Evolutionary conservation across 2,329 filamentous ascomycete genomes (phyloP).

Genomic region (Moelleriella libera): DNA sequence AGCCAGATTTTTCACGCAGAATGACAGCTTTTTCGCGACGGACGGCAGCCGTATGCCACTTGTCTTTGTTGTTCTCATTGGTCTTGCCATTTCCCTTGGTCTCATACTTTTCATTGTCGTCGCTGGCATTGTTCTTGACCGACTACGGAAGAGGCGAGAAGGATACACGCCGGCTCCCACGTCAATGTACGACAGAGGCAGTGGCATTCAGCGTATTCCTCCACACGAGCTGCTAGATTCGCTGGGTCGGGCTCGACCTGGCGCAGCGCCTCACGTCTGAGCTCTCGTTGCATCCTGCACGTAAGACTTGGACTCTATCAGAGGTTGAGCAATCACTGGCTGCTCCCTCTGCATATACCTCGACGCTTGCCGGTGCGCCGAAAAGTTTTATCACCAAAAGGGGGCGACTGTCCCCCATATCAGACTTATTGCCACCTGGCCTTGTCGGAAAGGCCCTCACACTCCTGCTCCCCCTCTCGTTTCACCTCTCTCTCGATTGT

Average conservation of each 20-base stretch:
- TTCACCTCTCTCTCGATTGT: too few species aligned
- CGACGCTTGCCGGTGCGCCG: too few species aligned
- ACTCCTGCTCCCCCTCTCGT: too few species aligned
- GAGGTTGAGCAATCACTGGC: too few species aligned
- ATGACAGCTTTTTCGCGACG: conserved; percentile 58
- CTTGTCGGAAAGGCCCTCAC: too few species aligned
- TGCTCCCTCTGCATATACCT: too few species aligned
- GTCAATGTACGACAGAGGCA: conserved; percentile 44
- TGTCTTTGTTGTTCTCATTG: conserved; percentile 69
- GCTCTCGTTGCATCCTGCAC: too few species aligned
- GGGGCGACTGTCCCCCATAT: too few species aligned
- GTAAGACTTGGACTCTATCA: too few species aligned
- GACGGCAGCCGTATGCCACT: conserved; percentile 47
- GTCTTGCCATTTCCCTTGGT: conserved; percentile 62
- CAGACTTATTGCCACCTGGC: too few species aligned
- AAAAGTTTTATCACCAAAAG: too few species aligned
- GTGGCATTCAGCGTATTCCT: conserved; percentile 44
- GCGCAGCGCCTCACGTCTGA: conserved; percentile 35
- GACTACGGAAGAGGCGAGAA: conserved; percentile 61
- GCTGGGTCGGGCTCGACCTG: conserved; percentile 31
- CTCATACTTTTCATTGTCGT: conserved; percentile 67
- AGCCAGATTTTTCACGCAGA: conserved; percentile 71
- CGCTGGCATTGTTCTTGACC: conserved; percentile 60
- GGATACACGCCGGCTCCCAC: conserved; percentile 70
- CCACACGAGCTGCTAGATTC: conserved; percentile 45